Evolutionary conservation across 1,139 yeast species (phyloP).

Genomic region (Saccharomyces hybrid): DNA sequence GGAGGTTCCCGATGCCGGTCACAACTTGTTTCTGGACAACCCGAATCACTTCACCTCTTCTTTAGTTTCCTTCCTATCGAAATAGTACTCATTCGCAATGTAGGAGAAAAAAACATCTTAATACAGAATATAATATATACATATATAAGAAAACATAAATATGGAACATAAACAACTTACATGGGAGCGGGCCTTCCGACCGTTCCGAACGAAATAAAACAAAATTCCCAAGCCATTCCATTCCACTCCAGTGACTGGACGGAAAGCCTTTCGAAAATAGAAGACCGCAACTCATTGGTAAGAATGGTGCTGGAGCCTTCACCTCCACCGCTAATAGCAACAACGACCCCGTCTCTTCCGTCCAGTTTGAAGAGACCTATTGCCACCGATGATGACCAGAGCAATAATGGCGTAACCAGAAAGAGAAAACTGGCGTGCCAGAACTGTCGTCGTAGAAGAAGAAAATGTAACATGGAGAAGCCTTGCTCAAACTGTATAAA

Average conservation of each 20-base stretch:
- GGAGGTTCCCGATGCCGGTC: constrained; percentile 56
- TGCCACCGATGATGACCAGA: not conserved
- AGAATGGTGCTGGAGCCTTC: not conserved
- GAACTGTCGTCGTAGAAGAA: constrained; percentile 45
- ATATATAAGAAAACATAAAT: not conserved
- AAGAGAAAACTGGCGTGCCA: constrained; percentile 34
- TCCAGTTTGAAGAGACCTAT: not conserved
- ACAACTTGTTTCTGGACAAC: constrained; percentile 72
- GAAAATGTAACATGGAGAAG: constrained; percentile 41
- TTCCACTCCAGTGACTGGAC: not conserved
- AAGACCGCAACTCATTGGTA: not conserved
- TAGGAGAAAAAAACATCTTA: not conserved
- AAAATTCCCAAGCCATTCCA: not conserved
- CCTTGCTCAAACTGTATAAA: constrained; percentile 46
- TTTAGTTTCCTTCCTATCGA: constrained; percentile 39
- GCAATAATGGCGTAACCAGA: not conserved
- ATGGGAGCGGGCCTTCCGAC: not conserved
- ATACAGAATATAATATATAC: not conserved
- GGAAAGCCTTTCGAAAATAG: not conserved
- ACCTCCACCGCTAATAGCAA: not conserved
- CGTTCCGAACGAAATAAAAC: not conserved
- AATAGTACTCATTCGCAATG: not conserved
- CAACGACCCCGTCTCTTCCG: not conserved
- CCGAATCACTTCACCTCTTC: constrained; percentile 50
- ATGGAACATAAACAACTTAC: not conserved